phyloP scores from a whole-genome alignment of 2,329 filamentous ascomycete species.

The Alternaria sp. region DNA sequence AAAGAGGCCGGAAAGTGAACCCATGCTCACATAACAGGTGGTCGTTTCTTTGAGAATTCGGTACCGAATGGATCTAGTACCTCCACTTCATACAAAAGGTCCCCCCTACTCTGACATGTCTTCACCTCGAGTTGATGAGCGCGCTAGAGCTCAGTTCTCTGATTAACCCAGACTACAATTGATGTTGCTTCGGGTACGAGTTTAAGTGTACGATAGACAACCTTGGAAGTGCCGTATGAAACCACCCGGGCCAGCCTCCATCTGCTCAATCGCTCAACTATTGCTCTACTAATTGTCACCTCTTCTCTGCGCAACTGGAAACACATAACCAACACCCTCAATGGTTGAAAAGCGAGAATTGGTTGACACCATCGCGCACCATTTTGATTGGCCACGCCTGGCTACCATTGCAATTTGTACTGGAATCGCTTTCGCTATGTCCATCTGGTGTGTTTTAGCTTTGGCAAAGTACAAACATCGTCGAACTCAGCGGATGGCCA shows the following conservation, averaged over 20 bases:
- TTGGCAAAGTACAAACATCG: too few relatives aligned
- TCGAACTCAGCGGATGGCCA: background rate
- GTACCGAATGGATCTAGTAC: too few relatives aligned
- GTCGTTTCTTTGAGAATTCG: too few relatives aligned
- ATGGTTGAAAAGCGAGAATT: background rate
- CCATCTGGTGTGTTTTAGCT: too few relatives aligned
- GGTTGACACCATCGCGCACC: too few relatives aligned
- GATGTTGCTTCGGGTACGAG: background rate
- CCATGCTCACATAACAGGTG: too few relatives aligned
- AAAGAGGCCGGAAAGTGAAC: constrained; percentile 25
- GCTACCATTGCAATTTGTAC: background rate
- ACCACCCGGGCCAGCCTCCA: background rate
- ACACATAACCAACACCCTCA: background rate
- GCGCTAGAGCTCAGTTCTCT: background rate
- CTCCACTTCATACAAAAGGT: too few relatives aligned
- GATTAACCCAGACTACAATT: background rate
- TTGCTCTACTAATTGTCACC: background rate
- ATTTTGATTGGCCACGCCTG: background rate
- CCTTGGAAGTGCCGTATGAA: background rate
- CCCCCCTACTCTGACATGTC: too few relatives aligned
- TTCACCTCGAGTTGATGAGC: background rate
- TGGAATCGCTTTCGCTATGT: background rate
- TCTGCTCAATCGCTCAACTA: background rate
- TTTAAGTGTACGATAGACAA: background rate
- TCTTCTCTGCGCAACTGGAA: background rate